Percentiles rank a stretch among this genome's conserved stretches.
phyloP scores from a whole-genome alignment of 2,329 filamentous ascomycete species.

The Aspergillus sergii region DNA sequence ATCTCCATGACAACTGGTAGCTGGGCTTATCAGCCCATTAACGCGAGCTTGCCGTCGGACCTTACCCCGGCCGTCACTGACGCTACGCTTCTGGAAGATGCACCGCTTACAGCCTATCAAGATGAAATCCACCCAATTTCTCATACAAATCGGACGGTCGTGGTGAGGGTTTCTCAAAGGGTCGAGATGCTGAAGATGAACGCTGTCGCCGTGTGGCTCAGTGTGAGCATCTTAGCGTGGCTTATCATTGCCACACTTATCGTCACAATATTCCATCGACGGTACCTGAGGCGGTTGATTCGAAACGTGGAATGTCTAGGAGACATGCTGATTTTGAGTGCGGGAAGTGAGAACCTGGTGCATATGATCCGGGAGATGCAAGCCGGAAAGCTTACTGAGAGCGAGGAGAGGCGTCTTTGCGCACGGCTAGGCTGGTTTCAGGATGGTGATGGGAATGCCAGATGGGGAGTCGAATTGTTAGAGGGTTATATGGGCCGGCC shows the following conservation, averaged over 20 bases:
- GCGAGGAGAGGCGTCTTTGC: not conserved
- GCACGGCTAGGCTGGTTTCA: not conserved
- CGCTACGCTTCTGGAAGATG: not conserved
- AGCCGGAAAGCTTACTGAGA: not conserved
- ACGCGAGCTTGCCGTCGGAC: constrained; percentile 2
- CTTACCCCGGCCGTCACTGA: not conserved
- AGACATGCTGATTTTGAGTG: not conserved
- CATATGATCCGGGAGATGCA: not conserved
- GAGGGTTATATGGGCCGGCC: not conserved
- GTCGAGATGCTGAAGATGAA: constrained; percentile 4
- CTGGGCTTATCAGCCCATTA: constrained; percentile 7
- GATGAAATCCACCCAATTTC: constrained; percentile 2
- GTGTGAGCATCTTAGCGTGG: constrained; percentile 1
- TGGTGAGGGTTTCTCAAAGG: not conserved
- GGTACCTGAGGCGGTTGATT: not conserved
- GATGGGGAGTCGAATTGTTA: not conserved
- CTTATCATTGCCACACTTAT: not conserved
- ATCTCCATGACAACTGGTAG: not conserved
- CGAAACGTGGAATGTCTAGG: constrained; percentile 2
- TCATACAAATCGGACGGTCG: not conserved
- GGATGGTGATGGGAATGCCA: not conserved
- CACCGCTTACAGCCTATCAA: not conserved
- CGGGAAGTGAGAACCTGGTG: not conserved
- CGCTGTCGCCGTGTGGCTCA: not conserved
- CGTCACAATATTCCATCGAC: not conserved